Conservation (phyloP, 2,329 filamentous ascomycete species). For the Didymella arachidicola region DNA sequence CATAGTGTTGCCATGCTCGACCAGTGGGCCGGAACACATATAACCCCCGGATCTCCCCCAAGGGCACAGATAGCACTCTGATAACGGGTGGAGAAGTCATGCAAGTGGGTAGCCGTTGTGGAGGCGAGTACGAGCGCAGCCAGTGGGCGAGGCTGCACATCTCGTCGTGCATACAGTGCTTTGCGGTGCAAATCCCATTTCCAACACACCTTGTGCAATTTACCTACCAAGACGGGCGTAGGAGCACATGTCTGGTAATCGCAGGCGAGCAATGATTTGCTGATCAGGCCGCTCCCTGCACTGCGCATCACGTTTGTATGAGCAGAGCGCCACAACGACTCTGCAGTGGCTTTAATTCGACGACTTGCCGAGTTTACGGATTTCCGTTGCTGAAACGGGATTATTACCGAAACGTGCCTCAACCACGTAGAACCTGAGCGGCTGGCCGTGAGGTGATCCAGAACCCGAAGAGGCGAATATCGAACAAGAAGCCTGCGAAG, state of each 20-base stretch:
- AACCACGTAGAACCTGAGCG: conserved; percentile 9
- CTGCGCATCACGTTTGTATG: conserved; percentile 6
- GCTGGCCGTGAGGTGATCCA: conserved; percentile 13
- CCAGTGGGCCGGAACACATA: conserved; percentile 10
- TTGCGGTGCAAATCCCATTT: background rate
- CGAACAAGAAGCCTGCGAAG: background rate
- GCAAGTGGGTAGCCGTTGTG: conserved; percentile 8
- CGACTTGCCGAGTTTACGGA: background rate
- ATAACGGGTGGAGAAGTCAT: conserved; percentile 5
- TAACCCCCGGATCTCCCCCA: background rate
- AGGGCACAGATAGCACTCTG: conserved; percentile 14
- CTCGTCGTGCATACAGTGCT: conserved; percentile 6
- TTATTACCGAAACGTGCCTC: conserved; percentile 10
- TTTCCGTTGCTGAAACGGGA: conserved; percentile 15
- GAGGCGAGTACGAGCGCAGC: conserved; percentile 1
- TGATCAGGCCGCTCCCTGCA: conserved; percentile 14
- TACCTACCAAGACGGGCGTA: conserved; percentile 22
- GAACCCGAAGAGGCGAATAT: background rate
- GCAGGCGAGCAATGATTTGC: conserved; percentile 14
- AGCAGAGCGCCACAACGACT: background rate
- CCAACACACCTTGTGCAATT: background rate
- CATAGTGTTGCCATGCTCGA: conserved; percentile 8
- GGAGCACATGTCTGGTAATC: conserved; percentile 15
- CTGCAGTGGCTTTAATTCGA: background rate
- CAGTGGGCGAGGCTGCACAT: conserved; percentile 1